Conservation (phyloP, 140 eudicot species). For the Flaveria floridana region DNA sequence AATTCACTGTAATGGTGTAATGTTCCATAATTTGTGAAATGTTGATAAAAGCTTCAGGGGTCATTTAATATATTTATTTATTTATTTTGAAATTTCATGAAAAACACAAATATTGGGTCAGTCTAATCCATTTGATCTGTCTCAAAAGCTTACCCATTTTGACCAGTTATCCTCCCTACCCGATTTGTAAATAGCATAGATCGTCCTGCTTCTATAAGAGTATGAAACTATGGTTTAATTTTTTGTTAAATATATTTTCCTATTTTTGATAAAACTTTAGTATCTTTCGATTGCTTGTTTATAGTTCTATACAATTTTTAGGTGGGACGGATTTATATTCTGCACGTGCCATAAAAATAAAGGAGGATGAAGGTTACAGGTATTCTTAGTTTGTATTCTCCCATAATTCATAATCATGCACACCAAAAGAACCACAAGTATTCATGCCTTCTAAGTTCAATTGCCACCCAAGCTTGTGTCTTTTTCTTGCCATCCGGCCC, state of each 20-base stretch:
- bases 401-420: neutral
- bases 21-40: neutral
- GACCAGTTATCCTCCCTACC: neutral
- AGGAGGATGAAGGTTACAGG: conserved; percentile 96
- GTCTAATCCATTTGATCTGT: neutral
- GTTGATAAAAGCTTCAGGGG: conserved; percentile 3
- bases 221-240: neutral
- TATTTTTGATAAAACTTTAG: neutral
- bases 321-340: conserved; percentile 81
- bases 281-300: conserved; percentile 9
- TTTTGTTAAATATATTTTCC: neutral
- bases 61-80: neutral
- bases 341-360: conserved; percentile 83
- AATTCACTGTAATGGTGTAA: neutral
- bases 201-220: neutral
- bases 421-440: neutral
- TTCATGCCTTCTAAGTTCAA: neutral
- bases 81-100: neutral
- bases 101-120: conserved; percentile 5
- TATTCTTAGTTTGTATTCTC: conserved; percentile 18
- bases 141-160: neutral
- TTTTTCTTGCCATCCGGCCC: neutral
- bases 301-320: conserved; percentile 32
- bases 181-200: neutral
- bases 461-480: neutral